phyloP scores from a whole-genome alignment of 2,329 filamentous ascomycete species.

The Hymenoscyphus albidus region DNA sequence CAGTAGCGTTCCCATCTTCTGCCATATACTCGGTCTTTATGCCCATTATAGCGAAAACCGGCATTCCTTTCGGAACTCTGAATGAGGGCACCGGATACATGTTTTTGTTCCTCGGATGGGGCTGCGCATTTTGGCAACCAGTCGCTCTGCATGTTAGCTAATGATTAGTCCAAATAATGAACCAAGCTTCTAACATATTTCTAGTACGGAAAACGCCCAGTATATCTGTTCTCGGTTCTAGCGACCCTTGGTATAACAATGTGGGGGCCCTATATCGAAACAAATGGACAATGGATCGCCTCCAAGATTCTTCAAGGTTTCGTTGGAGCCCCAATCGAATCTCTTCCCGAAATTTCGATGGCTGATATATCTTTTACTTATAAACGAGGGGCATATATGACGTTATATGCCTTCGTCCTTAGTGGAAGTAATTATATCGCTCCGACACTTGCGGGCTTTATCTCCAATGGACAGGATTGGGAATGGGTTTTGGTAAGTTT shows the following conservation, averaged over 20 bases:
- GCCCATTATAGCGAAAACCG: constrained; percentile 45
- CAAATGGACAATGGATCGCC: constrained; percentile 14
- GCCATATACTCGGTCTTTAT: constrained; percentile 49
- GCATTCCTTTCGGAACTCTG: constrained; percentile 42
- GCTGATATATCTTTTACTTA: constrained; percentile 42
- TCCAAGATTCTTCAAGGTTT: constrained; percentile 30
- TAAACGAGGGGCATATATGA: constrained; percentile 42
- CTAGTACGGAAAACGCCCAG: constrained; percentile 40
- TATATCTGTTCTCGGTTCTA: constrained; percentile 33
- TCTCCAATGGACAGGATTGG: constrained; percentile 41
- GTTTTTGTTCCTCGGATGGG: constrained; percentile 41
- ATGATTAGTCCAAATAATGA: neutral
- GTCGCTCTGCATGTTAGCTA: constrained; percentile 39
- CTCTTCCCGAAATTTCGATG: constrained; percentile 35
- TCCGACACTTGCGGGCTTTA: constrained; percentile 47
- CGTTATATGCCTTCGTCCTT: constrained; percentile 42
- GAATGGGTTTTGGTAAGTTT: constrained; percentile 6
- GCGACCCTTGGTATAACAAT: constrained; percentile 19
- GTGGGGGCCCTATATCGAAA: constrained; percentile 18
- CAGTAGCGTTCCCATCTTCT: constrained; percentile 46
- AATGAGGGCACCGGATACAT: constrained; percentile 49
- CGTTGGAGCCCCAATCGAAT: constrained; percentile 30
- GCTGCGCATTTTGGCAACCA: constrained; percentile 49
- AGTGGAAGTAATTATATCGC: constrained; percentile 44
- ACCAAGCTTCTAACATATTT: neutral